phyloP scores from a whole-genome alignment of 345 rosid genomes.

The Eucalyptus sp. region DNA sequence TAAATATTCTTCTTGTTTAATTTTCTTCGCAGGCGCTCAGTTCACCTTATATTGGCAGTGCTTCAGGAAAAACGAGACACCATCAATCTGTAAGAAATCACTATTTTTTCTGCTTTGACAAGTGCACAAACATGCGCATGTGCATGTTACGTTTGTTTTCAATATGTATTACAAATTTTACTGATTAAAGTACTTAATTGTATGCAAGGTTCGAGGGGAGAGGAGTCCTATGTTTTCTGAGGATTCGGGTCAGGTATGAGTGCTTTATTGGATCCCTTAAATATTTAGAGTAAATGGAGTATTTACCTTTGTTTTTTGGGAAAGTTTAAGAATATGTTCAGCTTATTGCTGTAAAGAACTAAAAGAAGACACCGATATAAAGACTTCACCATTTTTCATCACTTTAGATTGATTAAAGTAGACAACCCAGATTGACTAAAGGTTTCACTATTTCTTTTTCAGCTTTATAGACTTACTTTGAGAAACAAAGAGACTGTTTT shows the following conservation, averaged over 20 bases:
- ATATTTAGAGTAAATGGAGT: neutral
- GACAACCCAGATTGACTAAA: neutral
- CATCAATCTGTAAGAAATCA: neutral
- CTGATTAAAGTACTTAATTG: neutral
- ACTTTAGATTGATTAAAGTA: neutral
- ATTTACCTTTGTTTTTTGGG: neutral
- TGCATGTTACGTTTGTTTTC: neutral
- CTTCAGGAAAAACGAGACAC: slow-evolving; percentile 43
- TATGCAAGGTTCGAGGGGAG: slow-evolving; percentile 58
- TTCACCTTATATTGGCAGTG: slow-evolving; percentile 80
- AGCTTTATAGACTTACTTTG: neutral
- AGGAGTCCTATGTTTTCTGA: slow-evolving; percentile 74
- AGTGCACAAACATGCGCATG: neutral
- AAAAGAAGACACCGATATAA: neutral
- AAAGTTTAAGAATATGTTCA: neutral
- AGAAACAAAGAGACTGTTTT: neutral
- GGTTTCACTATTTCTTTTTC: neutral
- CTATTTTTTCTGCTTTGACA: neutral
- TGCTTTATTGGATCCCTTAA: neutral
- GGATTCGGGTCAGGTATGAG: slow-evolving; percentile 80
- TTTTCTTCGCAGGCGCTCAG: slow-evolving; percentile 63
- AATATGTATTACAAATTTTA: too few species aligned
- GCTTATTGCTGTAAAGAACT: neutral
- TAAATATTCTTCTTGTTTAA: neutral
- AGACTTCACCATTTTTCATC: neutral